phyloP scores from a whole-genome alignment of 2,329 filamentous ascomycete genomes.

The Pseudonectria buxi region DNA sequence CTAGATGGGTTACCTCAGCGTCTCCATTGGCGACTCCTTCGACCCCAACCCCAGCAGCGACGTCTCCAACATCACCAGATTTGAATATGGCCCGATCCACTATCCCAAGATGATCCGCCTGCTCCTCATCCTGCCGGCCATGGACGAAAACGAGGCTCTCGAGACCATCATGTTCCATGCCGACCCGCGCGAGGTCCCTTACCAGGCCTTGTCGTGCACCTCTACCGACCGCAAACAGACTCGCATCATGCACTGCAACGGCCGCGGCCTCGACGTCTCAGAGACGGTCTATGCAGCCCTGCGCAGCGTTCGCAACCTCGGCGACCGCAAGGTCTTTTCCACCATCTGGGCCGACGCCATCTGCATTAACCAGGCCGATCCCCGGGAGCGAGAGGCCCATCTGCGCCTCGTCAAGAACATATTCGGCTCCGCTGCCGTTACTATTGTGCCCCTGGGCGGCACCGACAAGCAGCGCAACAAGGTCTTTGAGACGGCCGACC shows the following conservation, averaged over 20 bases:
- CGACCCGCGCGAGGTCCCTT: constrained; percentile 12
- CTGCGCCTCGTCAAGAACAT: constrained; percentile 10
- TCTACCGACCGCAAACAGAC: constrained; percentile 1
- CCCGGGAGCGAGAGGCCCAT: constrained; percentile 9
- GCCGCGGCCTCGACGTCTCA: constrained; percentile 3
- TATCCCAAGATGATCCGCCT: constrained; percentile 10
- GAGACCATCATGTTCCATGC: constrained; percentile 14
- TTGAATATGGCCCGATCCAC: constrained; percentile 8
- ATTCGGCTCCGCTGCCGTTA: constrained; percentile 3
- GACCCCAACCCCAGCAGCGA: constrained; percentile 7
- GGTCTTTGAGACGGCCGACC: constrained; percentile 5
- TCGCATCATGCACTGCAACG: constrained; percentile 9
- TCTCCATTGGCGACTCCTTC: constrained; percentile 12
- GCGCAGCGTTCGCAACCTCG: constrained; percentile 8
- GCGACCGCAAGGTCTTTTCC: constrained; percentile 4
- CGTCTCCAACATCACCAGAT: constrained; percentile 3
- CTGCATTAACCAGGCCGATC: neutral
- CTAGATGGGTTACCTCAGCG: constrained; percentile 1
- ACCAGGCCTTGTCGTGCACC: constrained; percentile 9
- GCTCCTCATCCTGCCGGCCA: constrained; percentile 9
- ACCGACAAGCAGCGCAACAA: constrained; percentile 1
- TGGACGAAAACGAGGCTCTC: constrained; percentile 4
- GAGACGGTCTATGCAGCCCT: constrained; percentile 9
- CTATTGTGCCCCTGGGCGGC: constrained; percentile 5
- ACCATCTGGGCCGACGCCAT: constrained; percentile 14